These are phyloP conservation scores for Nosema muscidifuracis DNA, from an alignment of 371 early-diverging fungal species.

Conservation along the genomic window DNA sequence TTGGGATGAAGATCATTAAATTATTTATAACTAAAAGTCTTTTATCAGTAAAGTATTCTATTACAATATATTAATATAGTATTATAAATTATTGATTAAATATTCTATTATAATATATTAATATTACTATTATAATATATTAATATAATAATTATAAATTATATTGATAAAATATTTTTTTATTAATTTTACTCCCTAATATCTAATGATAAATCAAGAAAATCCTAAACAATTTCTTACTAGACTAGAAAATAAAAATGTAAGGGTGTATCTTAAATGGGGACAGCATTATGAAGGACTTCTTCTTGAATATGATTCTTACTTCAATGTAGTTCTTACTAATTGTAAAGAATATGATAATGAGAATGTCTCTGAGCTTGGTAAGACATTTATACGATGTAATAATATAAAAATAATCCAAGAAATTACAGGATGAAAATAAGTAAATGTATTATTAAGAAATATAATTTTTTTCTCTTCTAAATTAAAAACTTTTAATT, in stretches of 20 bases:
- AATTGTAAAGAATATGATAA: constrained; percentile 27
- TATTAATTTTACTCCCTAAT: no score
- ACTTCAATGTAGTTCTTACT: constrained; percentile 46
- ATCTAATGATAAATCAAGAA: constrained; percentile 21
- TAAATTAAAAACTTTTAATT: no score
- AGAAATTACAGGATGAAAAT: neutral
- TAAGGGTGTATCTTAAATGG: constrained; percentile 50
- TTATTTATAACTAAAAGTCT: neutral
- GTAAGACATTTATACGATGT: constrained; percentile 44
- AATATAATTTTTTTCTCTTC: neutral
- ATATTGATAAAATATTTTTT: no score
- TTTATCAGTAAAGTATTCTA: no score
- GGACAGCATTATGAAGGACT: constrained; percentile 42
- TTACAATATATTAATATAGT: no score
- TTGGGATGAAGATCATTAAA: constrained; percentile 54
- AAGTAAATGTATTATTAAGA: neutral
- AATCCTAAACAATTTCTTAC: constrained; percentile 53
- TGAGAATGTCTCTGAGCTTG: constrained; percentile 3
- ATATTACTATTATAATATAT: no score
- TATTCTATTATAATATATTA: no score
- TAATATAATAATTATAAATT: no score
- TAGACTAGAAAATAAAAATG: constrained; percentile 11
- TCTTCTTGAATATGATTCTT: constrained; percentile 34
- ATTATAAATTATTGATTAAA: no score
- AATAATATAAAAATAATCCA: constrained; percentile 50